Evolutionary conservation across 1,139 yeast genomes (phyloP), one percentile per base, ranked within the genome.

Genomic region (Meyerozyma sp.): DNA sequence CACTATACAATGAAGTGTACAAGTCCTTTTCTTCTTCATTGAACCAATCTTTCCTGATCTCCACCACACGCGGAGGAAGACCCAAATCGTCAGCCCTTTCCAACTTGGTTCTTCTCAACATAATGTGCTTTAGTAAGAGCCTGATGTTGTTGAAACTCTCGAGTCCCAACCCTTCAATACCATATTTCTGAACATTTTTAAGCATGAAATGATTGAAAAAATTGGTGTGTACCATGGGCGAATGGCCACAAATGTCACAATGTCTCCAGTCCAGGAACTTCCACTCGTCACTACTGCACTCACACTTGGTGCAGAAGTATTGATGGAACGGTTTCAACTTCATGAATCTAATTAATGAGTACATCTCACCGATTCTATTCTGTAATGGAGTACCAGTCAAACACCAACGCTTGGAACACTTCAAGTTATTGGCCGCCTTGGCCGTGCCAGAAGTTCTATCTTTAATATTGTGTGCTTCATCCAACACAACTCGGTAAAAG

Each of bases 11-110:
- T 42, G 95, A 84, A 46, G 86, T 82, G 61, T 93, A 93, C 40
- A 93, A 70, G 63, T 93, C 98, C 57, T 86, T 87, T 56, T 93
- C 99, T 58, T 94, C 98, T 43, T 86, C 95, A 58, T 91, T 93
- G 67, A 93, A 93, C 51, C 73, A 75, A 59, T 90, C 97, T 40
- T 84, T 77, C 46, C 98, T 73, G 43, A 93, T 83, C 51, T 87
- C 95, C 35, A 90, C 96, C 32, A 89, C 81, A 56, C 97, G 76
- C 2, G 98, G 98, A 1, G 99, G 99, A 43, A 93, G 70, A 0
- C 98, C 99, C 52, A 93, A 72, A 67, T 93, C 99, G 61, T 93
- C 98, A 0, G 98, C 98, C 42, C 98, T 75, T 63, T 94, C 98
- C 8, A 91, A 75, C 59, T 93, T 94, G 1, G 99, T 93, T 64